These are phyloP conservation scores for Citeromyces hawaiiensis DNA, from an alignment of 1,139 yeast species.

Conservation along the genomic window DNA sequence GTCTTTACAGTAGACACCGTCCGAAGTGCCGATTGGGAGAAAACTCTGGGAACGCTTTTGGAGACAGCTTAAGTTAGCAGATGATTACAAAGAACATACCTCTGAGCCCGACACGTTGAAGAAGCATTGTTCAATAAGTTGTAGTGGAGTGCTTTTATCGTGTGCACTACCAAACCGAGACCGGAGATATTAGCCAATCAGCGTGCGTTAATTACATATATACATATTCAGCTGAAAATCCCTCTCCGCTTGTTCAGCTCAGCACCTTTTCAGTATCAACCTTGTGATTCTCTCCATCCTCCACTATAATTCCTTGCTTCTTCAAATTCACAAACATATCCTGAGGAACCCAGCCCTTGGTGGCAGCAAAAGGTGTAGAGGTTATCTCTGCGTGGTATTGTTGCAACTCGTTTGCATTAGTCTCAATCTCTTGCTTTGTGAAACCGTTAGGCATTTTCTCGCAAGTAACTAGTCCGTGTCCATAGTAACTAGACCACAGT, in stretches of 20 bases:
- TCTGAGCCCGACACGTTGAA: neutral
- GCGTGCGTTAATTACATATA: neutral
- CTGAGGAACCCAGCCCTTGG: conserved; percentile 94
- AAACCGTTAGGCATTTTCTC: conserved; percentile 49
- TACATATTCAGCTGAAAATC: neutral
- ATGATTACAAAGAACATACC: conserved; percentile 1
- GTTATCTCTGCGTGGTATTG: conserved; percentile 58
- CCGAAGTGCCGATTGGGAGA: conserved; percentile 14
- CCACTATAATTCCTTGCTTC: conserved; percentile 46
- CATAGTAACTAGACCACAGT: conserved; percentile 61
- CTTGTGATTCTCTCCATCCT: conserved; percentile 14
- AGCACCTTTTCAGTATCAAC: conserved; percentile 12
- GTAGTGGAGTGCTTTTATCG: neutral
- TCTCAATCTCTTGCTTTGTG: conserved; percentile 31
- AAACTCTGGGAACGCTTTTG: neutral
- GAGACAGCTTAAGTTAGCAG: neutral
- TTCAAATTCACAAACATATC: conserved; percentile 69
- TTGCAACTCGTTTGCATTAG: conserved; percentile 9
- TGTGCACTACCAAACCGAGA: neutral
- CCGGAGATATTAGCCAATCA: neutral
- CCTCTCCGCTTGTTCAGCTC: neutral
- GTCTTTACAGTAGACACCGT: conserved; percentile 43
- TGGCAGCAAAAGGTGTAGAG: conserved; percentile 73
- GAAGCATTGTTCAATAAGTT: neutral
- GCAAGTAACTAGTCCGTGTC: conserved; percentile 41